Evolutionary conservation across 306 rosid genomes (phyloP), one percentile per base, ranked within the genome.

Genomic region (Acmispon strigosus): DNA sequence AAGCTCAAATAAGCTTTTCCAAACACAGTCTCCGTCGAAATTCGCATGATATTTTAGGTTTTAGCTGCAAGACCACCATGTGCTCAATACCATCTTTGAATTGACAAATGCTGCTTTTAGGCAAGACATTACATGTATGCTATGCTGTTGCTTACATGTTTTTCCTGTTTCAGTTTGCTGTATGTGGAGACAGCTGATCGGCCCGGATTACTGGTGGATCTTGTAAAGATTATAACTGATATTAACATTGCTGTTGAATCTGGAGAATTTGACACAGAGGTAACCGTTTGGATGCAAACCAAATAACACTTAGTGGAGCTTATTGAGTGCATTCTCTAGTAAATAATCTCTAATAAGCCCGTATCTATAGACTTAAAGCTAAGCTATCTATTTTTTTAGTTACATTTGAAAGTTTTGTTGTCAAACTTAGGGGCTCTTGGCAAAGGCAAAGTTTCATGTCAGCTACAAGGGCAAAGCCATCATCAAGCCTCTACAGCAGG

Each of bases 191-290:
- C 97, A 37, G 97, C 89, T 17, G 99, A 95, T 72, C 88, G 97
- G 8, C 96, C 99, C 0, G 99, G 99, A 80, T 79, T 95, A 72
- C 69, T 95, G 78, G 96, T 95, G 69, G 99, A 95, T 81, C 92
- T 95, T 66, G 99, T 91, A 8, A 91, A 82, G 90, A 89, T 49
- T 49, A 76, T 89, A 42, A 95, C 96, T 17, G 99, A 95, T 75
- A 89, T 87, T 77, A 82, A 76, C 56, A 62, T 95, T 60, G 66
- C 86, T 32, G 97, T 95, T 76, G 91, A 87, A 78, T 90, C 98
- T 0, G 98, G 98, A 64, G 98, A 94, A 78, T 94, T 94, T 56
- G 97, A 94, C 69, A 94, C 98, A 0, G 92, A 90, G 98, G 98
- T 90, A 86, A 27, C 2, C 4, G 32, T 27, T 27, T 27, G 32